Base-by-base conservation (phyloP, 2,329 filamentous ascomycete genomes). In the Magnaporthiopsis incrustans region DNA sequence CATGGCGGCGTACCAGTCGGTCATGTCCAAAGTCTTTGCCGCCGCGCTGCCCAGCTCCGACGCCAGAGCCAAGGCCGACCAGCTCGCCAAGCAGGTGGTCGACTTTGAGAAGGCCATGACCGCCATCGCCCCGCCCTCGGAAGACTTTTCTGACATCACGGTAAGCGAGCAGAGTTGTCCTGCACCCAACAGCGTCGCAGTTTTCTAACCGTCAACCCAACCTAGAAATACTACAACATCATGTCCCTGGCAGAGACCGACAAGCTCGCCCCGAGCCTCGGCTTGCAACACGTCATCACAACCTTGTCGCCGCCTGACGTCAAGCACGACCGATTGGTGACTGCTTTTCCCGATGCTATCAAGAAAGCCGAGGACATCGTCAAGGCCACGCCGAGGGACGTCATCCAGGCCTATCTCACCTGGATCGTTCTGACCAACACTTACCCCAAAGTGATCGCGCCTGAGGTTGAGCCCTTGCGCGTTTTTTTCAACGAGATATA, bases 191-290 rank as follows among this genome's bases (percentile, higher is more conserved):
- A 58, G 10, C 22, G 56, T 4, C 7, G 56, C 57, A 18, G 57
- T 26, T 11, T 2, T 4, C 57, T 58, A 27, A 58, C 12, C 6
- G 14, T 18, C 33, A 30, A 30, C 27, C 27, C 27, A 30, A 22
- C 85, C 60, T 84, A 81, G 27, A 79, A 84, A 72, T 82, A 80
- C 67, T 86, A 86, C 71, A 86, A 86, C 66, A 82, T 82, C 0
- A 77, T 78, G 70, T 79, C 76, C 22, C 70, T 85, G 15, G 72
- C 79, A 18, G 78, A 85, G 63, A 79, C 80, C 5, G 73, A 78
- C 60, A 72, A 74, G 1, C 71, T 85, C 12, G 70, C 81, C 4
- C 82, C 83, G 3, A 75, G 82, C 61, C 73, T 86, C 22, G 76
- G 77, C 11, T 71, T 86, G 18, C 70, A 76, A 12, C 72, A 75